Conservation (phyloP, 2,329 filamentous ascomycete species). For the Scedosporium dehoogii region DNA sequence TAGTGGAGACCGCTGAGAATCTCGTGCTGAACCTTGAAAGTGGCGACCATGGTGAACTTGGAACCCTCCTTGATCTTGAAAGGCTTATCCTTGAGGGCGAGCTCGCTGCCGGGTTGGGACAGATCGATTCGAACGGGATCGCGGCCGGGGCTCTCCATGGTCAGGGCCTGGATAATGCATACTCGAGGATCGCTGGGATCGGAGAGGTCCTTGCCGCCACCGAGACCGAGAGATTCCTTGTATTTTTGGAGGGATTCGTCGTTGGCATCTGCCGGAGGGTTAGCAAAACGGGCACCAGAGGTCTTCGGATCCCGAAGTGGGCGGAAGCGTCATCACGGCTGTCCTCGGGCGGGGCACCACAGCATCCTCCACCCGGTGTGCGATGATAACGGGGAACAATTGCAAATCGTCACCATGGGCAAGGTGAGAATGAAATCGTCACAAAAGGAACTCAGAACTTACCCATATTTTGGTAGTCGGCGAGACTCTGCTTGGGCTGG, state of each 20-base stretch:
- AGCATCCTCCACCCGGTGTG: not conserved
- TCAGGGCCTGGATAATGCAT: conserved; percentile 86
- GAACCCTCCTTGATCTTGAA: conserved; percentile 97
- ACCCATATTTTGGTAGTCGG: conserved; percentile 92
- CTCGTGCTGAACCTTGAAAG: conserved; percentile 94
- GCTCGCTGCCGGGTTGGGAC: conserved; percentile 60
- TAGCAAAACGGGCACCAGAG: not conserved
- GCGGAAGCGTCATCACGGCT: not conserved
- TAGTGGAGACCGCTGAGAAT: conserved; percentile 94
- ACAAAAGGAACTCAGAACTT: conserved; percentile 27
- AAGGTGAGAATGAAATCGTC: not conserved
- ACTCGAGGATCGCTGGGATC: conserved; percentile 76
- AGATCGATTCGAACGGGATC: conserved; percentile 84
- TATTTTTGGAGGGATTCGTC: conserved; percentile 96
- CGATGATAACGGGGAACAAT: no score
- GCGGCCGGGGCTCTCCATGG: conserved; percentile 77
- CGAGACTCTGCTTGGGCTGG: conserved; percentile 91
- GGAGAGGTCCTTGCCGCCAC: conserved; percentile 60
- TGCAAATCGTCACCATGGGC: no score
- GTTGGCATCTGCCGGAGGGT: conserved; percentile 36
- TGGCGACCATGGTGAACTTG: conserved; percentile 87
- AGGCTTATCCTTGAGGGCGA: conserved; percentile 75
- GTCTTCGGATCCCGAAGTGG: not conserved
- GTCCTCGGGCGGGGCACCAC: not conserved
- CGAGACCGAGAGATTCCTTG: conserved; percentile 91